Percentiles rank a stretch among this genome's conserved stretches.
Evolutionary conservation across 148 eudicot species (phyloP).

Genomic region (Camellia sinensis): DNA sequence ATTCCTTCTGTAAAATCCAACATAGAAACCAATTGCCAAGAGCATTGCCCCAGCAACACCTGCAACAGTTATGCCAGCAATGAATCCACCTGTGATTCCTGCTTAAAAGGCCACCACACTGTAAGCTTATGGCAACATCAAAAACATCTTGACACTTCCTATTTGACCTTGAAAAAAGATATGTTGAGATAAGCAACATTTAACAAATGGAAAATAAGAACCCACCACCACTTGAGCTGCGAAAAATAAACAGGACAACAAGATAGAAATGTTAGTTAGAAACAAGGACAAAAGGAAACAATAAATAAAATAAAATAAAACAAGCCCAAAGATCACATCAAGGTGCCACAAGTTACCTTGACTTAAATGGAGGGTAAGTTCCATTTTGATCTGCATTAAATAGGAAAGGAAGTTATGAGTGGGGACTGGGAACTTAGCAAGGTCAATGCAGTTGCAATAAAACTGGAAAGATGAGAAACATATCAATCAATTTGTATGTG

Average conservation of each 20-base stretch:
- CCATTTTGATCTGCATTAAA: slow-evolving; percentile 41
- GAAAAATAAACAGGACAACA: slow-evolving; percentile 13
- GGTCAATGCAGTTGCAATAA: neutral
- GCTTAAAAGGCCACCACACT: slow-evolving; percentile 18
- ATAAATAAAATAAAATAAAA: too few relatives aligned
- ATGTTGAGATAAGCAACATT: neutral
- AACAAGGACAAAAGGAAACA: neutral
- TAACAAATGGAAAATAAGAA: slow-evolving; percentile 5
- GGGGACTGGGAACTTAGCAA: neutral
- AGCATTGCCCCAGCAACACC: slow-evolving; percentile 29
- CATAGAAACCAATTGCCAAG: slow-evolving; percentile 31
- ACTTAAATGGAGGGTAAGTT: slow-evolving; percentile 37
- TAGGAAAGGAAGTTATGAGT: neutral
- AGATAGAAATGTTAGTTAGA: neutral
- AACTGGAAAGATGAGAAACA: neutral
- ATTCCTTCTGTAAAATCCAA: slow-evolving; percentile 33
- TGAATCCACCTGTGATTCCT: slow-evolving; percentile 43
- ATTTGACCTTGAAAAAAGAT: neutral
- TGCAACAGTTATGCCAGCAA: slow-evolving; percentile 46
- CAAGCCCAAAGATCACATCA: neutral
- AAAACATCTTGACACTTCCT: slow-evolving; percentile 2
- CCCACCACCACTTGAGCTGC: slow-evolving; percentile 44
- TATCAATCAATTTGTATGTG: neutral
- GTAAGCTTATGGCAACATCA: neutral
- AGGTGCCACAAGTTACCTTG: slow-evolving; percentile 30